phyloP scores from a whole-genome alignment of 2,329 filamentous ascomycete genomes.

The Claviceps digitariae region DNA sequence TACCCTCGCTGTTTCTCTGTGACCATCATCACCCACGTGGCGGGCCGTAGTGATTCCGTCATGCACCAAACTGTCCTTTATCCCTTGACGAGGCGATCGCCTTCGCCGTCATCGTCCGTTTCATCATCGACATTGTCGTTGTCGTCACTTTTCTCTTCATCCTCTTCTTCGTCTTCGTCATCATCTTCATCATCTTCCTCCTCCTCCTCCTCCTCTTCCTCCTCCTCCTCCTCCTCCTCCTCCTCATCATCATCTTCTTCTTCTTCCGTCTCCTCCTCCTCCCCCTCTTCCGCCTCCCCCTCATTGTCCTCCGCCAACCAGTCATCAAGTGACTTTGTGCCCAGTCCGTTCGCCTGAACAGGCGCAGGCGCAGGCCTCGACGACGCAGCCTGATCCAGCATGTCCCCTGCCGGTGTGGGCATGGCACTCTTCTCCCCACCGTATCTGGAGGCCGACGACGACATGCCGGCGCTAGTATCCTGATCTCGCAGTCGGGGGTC shows the following conservation, averaged over 20 bases:
- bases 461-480: constrained; percentile 22
- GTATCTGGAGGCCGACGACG: constrained; percentile 13
- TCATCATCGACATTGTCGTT: constrained; percentile 22
- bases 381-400: constrained; percentile 43
- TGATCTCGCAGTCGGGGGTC: constrained; percentile 58
- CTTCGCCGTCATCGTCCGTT: constrained; percentile 32
- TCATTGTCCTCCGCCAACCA: constrained; percentile 69
- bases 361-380: constrained; percentile 22
- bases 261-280: constrained; percentile 37
- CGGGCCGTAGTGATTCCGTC: neutral
- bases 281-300: constrained; percentile 38
- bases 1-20: neutral
- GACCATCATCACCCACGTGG: neutral
- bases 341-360: constrained; percentile 36
- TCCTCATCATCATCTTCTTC: constrained; percentile 40
- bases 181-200: constrained; percentile 37
- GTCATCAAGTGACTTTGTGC: constrained; percentile 75
- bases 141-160: constrained; percentile 27
- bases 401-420: constrained; percentile 46
- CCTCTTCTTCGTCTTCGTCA: constrained; percentile 36
- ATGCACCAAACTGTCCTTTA: neutral
- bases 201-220: constrained; percentile 30
- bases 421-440: constrained; percentile 23
- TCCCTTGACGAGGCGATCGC: constrained; percentile 28
- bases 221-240: constrained; percentile 36